phyloP scores from a whole-genome alignment of 1,284 basidiomycete genomes.

The Polyporus tsugae region DNA sequence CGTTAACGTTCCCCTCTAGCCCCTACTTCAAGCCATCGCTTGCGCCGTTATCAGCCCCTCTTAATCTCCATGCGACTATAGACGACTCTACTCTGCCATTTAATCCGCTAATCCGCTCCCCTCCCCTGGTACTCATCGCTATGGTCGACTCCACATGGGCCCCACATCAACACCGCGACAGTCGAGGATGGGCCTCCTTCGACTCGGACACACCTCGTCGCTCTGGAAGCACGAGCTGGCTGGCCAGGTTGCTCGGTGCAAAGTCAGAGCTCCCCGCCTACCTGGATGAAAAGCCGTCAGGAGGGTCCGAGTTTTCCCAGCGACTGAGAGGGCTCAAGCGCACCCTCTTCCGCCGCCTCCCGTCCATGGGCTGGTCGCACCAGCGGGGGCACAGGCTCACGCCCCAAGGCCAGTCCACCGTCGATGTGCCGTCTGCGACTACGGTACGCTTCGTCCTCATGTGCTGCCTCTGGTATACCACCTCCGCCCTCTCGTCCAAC shows the following conservation, averaged over 20 bases:
- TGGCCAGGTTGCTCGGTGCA: slow-evolving; percentile 36
- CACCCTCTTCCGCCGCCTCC: slow-evolving; percentile 31
- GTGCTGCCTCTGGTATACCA: slow-evolving; percentile 83
- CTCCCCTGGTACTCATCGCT: slow-evolving; percentile 12
- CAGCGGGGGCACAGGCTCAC: slow-evolving; percentile 22
- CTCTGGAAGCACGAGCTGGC: slow-evolving; percentile 33
- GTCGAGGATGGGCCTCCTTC: slow-evolving; percentile 28
- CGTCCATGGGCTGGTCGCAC: slow-evolving; percentile 29
- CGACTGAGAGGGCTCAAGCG: slow-evolving; percentile 34
- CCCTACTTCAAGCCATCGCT: slow-evolving; percentile 20
- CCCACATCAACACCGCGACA: slow-evolving; percentile 26
- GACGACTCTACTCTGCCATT: slow-evolving; percentile 22
- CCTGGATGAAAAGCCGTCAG: slow-evolving; percentile 33
- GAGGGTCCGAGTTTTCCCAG: slow-evolving; percentile 26
- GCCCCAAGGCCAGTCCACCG: slow-evolving; percentile 17
- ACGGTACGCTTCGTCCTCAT: slow-evolving; percentile 65
- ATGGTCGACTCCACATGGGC: slow-evolving; percentile 32
- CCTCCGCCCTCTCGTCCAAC: slow-evolving; percentile 89
- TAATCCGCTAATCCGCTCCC: slow-evolving; percentile 22
- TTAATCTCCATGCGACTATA: slow-evolving; percentile 34
- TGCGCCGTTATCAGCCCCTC: slow-evolving; percentile 26
- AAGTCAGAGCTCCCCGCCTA: slow-evolving; percentile 30
- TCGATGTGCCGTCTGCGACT: slow-evolving; percentile 39
- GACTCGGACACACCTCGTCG: slow-evolving; percentile 31
- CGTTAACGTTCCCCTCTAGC: slow-evolving; percentile 9